Conservation (phyloP, 2,329 filamentous ascomycete genomes). For the Pestalotiopsis sp. region DNA sequence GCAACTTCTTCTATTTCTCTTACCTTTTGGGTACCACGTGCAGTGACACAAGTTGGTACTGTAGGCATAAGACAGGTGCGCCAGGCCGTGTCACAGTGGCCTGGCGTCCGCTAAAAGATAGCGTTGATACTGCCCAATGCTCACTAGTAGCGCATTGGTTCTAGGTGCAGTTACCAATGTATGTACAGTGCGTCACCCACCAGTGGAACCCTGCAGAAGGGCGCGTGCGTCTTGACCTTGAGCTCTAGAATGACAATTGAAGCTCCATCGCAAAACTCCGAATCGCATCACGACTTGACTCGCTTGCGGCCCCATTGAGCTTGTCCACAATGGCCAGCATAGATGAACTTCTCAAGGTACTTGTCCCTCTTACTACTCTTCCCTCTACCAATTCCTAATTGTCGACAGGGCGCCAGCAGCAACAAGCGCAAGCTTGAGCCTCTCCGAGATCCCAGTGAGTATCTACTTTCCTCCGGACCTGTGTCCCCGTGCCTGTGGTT, state of each 20-base stretch:
- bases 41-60: background rate
- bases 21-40: no score
- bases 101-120: background rate
- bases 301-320: constrained; percentile 1
- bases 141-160: background rate
- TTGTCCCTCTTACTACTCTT: background rate
- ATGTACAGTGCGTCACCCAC: background rate
- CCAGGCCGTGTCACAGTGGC: background rate
- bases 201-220: background rate
- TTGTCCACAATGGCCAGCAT: constrained; percentile 52
- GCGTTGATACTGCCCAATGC: background rate
- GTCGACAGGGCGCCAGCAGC: constrained; percentile 37
- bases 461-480: background rate
- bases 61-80: background rate
- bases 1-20: no score
- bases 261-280: background rate
- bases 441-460: constrained; percentile 63
- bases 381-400: background rate
- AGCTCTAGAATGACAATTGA: background rate
- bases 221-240: background rate
- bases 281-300: background rate
- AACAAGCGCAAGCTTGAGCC: constrained; percentile 68
- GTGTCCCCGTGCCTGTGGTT: background rate
- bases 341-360: constrained; percentile 61
- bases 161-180: background rate